These are phyloP conservation scores for Exophiala bonariae DNA, from an alignment of 2,329 filamentous ascomycete genomes.

Conservation along the genomic window DNA sequence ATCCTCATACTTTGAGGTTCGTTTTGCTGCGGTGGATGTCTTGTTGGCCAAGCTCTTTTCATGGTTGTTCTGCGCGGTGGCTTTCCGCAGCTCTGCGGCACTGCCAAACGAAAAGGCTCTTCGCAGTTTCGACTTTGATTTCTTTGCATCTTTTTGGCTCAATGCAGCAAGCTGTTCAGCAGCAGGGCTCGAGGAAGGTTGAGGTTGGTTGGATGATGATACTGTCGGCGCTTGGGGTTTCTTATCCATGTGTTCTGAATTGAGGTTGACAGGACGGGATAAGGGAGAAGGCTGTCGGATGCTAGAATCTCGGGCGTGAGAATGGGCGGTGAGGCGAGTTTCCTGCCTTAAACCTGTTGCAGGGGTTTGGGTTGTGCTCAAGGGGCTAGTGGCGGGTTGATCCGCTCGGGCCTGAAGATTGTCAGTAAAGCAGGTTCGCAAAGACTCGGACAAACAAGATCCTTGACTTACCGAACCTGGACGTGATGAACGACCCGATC, in stretches of 20 bases:
- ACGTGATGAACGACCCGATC: conserved; percentile 52
- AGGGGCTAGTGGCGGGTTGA: neutral
- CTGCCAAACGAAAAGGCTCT: conserved; percentile 97
- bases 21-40: conserved; percentile 49
- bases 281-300: conserved; percentile 64
- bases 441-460: conserved; percentile 9
- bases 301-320: conserved; percentile 18
- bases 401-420: conserved; percentile 12
- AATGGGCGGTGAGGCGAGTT: conserved; percentile 7
- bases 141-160: conserved; percentile 77
- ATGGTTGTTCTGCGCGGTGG: conserved; percentile 63
- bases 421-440: conserved; percentile 11
- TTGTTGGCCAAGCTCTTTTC: conserved; percentile 45
- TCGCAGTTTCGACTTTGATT: conserved; percentile 82
- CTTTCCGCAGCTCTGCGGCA: conserved; percentile 82
- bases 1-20: conserved; percentile 65
- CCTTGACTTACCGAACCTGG: conserved; percentile 66
- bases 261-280: conserved; percentile 69
- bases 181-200: conserved; percentile 60
- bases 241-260: conserved; percentile 45
- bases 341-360: conserved; percentile 9
- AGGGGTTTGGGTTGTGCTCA: neutral
- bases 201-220: conserved; percentile 27
- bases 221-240: neutral
- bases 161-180: conserved; percentile 84